Evolutionary conservation across 2,329 filamentous ascomycete species (phyloP), one percentile per base, ranked within the genome.

Genomic region (Pseudogymnoascus pannorum): DNA sequence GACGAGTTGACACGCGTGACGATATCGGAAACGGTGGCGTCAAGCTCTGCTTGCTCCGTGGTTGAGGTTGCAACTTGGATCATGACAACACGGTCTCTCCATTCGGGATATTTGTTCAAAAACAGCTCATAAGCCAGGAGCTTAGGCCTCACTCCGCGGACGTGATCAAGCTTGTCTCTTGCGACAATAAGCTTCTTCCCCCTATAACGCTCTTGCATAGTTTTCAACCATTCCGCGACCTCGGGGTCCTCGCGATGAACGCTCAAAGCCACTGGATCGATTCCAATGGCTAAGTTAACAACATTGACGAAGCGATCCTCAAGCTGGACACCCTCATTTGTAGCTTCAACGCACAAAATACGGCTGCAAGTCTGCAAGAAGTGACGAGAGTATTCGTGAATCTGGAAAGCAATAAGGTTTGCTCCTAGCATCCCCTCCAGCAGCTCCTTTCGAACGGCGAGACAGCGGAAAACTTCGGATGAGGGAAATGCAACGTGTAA

Each of bases 301-400:
- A 97, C 91, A 67, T 97, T 91, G 66, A 97, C 88, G 70, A 97
- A 97, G 4, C 92, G 89, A 68, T 96, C 91, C 65, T 97, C 93
- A 7, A 97, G 79, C 72, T 97, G 90, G 1, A 97, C 81, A 1
- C 94, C 93, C 42, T 96, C 88, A 1, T 87, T 87, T 0, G 89
- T 93, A 1, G 92, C 92, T 73, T 97, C 93, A 1, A 95, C 91
- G n/a, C 84, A 88, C 36, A 97, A 81, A 12, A 97, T 81, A 33
- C 94, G 88, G 72, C 91, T 96, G 79, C 93, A 97, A 0, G 93
- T 97, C 75, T 97, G 92, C 58, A 97, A 79, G 74, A 97, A 97
- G 75, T 97, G 94, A 12, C 93, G 86, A 4, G 89, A 88, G 71
- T 97, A 97, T 74, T 97, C 93, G 61, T 88, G 85, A 22, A 92